Base-by-base conservation (phyloP, 805 yeast genomes). In the Metschnikowia drakensbergensis region DNA sequence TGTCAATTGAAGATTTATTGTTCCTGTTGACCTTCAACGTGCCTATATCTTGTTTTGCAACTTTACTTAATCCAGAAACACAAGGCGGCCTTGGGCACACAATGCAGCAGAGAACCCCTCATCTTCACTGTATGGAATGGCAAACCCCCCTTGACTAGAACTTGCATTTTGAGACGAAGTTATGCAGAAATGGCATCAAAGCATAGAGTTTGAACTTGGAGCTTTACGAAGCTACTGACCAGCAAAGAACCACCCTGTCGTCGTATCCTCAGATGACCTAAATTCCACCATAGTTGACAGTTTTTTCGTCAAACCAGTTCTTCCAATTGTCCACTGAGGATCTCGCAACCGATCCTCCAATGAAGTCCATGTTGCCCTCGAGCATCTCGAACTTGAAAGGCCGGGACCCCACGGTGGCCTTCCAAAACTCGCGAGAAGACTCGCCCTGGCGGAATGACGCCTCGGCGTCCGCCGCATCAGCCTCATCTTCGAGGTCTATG, bases 271-370 rank as follows among this genome's bases (percentile, higher is more conserved):
- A 5, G 8, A 22, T 23, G 17, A 17, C 11, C 42, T 40, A 52
- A 39, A 55, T 55, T 29, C 60, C 59, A 8, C 60, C 60, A 50
- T 54, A 64, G 54, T 86, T 86, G 27, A 83, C 86, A 10, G 84
- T 84, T 56, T 79, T 76, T 62, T 84, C 91, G 54, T 82, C 84
- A 31, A 91, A 72, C 96, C 96, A 91, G 54, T 82, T 76, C 54
- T 77, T 80, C 89, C 96, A 86, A 17, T 68, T 68, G 4, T 69
- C 76, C 33, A 78, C 67, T 30, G 83, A 77, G 11, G 69, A 67
- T 55, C 81, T 80, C 60, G 73, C 67, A 2, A 86, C 86, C 54
- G 91, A 85, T 1, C 97, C 97, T 6, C 80, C 82, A 1, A 80
- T 56, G 40, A 88, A 80, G 50, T 81, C 87, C 61, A 88, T 77